A percentile compares a stretch with the other conserved stretches of the same genome.
Evolutionary conservation across 2,329 filamentous ascomycete genomes (phyloP).

Genomic region (Pyrenophora teres): DNA sequence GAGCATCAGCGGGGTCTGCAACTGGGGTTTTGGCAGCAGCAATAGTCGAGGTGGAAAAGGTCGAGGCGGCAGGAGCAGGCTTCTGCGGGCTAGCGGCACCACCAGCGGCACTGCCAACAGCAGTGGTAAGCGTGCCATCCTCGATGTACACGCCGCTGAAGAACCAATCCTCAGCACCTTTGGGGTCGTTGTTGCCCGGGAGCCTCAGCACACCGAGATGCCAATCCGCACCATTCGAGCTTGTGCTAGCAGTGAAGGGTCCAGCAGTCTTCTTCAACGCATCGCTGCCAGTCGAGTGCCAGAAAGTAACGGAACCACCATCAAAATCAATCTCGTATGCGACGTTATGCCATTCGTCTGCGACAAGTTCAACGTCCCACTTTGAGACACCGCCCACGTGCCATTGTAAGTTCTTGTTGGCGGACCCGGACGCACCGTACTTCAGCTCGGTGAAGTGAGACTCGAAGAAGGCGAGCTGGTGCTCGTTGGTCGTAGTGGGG

Average conservation of each 20-base stretch:
- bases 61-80: constrained; percentile 13
- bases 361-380: constrained; percentile 65
- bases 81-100: constrained; percentile 8
- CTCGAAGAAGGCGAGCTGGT: constrained; percentile 69
- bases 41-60: constrained; percentile 7
- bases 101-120: constrained; percentile 26
- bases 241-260: constrained; percentile 64
- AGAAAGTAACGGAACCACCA: constrained; percentile 66
- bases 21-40: constrained; percentile 13
- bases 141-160: constrained; percentile 76
- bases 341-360: constrained; percentile 74
- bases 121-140: constrained; percentile 53
- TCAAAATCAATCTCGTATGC: constrained; percentile 74
- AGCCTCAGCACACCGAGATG: constrained; percentile 73
- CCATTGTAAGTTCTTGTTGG: constrained; percentile 65
- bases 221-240: constrained; percentile 72
- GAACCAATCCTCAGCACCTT: constrained; percentile 67
- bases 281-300: constrained; percentile 68
- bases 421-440: constrained; percentile 58
- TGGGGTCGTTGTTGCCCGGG: constrained; percentile 60
- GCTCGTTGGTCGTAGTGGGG: constrained; percentile 66
- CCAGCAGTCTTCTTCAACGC: constrained; percentile 63
- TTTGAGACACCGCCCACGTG: constrained; percentile 63
- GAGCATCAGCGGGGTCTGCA: constrained; percentile 5
- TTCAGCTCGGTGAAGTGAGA: constrained; percentile 77